phyloP scores from a whole-genome alignment of 2,329 filamentous ascomycete species.

The Cercospora nicotianae region DNA sequence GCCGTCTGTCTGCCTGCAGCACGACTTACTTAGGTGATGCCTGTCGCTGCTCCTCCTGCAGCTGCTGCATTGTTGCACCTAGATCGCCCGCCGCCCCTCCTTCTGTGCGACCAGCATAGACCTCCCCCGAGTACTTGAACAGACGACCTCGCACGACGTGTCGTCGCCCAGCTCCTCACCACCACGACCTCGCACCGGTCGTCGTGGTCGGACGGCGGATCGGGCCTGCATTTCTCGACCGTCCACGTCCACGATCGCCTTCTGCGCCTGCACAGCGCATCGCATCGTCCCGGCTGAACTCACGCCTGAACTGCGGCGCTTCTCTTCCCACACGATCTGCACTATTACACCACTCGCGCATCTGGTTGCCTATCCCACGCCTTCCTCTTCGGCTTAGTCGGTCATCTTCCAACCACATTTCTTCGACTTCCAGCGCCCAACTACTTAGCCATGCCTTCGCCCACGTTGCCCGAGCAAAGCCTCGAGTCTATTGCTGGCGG shows the following conservation, averaged over 20 bases:
- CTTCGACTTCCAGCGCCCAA: conserved; percentile 5
- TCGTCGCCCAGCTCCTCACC: neutral
- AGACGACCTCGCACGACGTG: neutral
- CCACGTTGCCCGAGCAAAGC: conserved; percentile 15
- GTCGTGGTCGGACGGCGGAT: conserved; percentile 1
- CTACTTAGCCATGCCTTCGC: conserved; percentile 27
- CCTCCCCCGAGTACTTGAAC: neutral
- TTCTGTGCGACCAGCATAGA: neutral
- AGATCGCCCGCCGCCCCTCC: neutral
- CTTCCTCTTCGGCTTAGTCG: conserved; percentile 11
- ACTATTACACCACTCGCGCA: conserved; percentile 11
- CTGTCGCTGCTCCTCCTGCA: neutral
- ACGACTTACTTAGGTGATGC: neutral
- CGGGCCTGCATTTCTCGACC: conserved; percentile 15
- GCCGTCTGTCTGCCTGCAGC: neutral
- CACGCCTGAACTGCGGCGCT: conserved; percentile 19
- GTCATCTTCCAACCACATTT: conserved; percentile 21
- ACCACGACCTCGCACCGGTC: neutral
- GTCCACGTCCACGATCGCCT: conserved; percentile 12
- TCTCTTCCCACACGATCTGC: conserved; percentile 12
- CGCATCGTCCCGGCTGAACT: conserved; percentile 14
- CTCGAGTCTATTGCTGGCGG: conserved; percentile 18
- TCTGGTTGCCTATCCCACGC: conserved; percentile 23
- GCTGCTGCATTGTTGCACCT: neutral
- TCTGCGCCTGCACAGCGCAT: conserved; percentile 20